These are phyloP conservation scores for Suillus alpinus DNA, from an alignment of 768 basidiomycete species.

Conservation along the genomic window DNA sequence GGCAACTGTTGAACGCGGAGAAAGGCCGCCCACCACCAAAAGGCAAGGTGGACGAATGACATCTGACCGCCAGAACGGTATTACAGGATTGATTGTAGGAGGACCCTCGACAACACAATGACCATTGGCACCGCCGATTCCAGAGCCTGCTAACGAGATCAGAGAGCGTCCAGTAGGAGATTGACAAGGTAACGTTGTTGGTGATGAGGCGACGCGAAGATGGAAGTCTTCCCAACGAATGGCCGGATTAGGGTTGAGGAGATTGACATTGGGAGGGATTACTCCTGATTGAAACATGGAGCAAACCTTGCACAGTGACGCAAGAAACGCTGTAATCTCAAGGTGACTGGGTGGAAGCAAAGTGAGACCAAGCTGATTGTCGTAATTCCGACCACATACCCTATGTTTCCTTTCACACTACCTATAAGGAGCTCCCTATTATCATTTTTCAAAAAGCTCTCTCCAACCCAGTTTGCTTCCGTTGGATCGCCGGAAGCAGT, in stretches of 20 bases:
- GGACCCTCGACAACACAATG: conserved; percentile 40
- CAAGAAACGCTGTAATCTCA: conserved; percentile 43
- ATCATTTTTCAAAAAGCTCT: conserved; percentile 23
- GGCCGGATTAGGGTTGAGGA: conserved; percentile 32
- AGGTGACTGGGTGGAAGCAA: conserved; percentile 31
- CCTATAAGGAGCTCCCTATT: conserved; percentile 35
- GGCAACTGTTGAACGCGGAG: conserved; percentile 27
- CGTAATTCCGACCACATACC: conserved; percentile 24
- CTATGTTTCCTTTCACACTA: conserved; percentile 46
- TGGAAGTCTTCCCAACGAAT: conserved; percentile 39
- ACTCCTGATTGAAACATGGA: conserved; percentile 34
- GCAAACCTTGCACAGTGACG: conserved; percentile 42
- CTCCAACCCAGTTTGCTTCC: conserved; percentile 48
- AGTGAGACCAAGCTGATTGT: conserved; percentile 28
- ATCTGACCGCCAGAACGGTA: background rate
- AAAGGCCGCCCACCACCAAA: conserved; percentile 33
- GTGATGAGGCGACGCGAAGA: conserved; percentile 31
- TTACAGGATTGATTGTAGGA: background rate
- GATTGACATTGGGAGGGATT: conserved; percentile 42
- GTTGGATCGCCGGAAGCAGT: conserved; percentile 49
- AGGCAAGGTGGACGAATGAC: background rate
- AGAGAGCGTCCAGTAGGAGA: conserved; percentile 25
- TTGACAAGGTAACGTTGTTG: conserved; percentile 14
- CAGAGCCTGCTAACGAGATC: conserved; percentile 41
- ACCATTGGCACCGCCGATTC: conserved; percentile 44